Conservation (phyloP, 139 green algal species). For the Coccomyxa sp. region DNA sequence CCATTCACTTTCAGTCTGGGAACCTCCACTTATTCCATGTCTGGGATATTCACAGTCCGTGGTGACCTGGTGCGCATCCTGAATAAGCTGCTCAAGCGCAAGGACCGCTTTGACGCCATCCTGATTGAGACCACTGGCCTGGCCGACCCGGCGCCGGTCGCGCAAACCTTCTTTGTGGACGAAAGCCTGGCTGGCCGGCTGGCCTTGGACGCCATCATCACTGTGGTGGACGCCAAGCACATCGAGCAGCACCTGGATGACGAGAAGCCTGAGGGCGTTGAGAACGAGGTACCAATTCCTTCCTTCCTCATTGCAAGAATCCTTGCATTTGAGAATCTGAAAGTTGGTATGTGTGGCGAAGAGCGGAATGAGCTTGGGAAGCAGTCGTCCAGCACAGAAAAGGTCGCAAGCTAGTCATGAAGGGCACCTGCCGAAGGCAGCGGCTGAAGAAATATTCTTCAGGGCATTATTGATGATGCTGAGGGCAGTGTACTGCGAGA, state of each 20-base stretch:
- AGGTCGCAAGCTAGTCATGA: too few relatives aligned
- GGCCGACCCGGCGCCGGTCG: conserved; percentile 84
- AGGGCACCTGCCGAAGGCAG: too few relatives aligned
- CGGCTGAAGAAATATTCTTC: too few relatives aligned
- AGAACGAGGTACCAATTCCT: background rate
- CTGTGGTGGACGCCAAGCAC: conserved; percentile 80
- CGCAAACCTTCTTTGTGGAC: conserved; percentile 88
- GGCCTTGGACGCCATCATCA: conserved; percentile 67
- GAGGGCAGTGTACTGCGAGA: too few relatives aligned
- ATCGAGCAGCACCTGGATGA: conserved; percentile 76
- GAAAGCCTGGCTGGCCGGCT: conserved; percentile 42
- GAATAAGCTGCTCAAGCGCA: conserved; percentile 70
- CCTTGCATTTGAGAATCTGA: too few relatives aligned
- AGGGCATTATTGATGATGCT: too few relatives aligned
- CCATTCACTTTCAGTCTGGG: too few relatives aligned
- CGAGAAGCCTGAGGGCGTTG: conserved; percentile 48
- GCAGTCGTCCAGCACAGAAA: too few relatives aligned
- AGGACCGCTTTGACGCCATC: conserved; percentile 75
- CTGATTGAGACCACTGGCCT: conserved; percentile 75
- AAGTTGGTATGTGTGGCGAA: too few relatives aligned
- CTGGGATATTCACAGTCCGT: conserved; percentile 41
- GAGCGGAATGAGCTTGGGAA: too few relatives aligned
- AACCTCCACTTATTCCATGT: too few relatives aligned
- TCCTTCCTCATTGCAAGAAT: background rate
- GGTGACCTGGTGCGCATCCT: conserved; percentile 83